phyloP scores from a whole-genome alignment of 345 rosid genomes.

The Firmiana major region DNA sequence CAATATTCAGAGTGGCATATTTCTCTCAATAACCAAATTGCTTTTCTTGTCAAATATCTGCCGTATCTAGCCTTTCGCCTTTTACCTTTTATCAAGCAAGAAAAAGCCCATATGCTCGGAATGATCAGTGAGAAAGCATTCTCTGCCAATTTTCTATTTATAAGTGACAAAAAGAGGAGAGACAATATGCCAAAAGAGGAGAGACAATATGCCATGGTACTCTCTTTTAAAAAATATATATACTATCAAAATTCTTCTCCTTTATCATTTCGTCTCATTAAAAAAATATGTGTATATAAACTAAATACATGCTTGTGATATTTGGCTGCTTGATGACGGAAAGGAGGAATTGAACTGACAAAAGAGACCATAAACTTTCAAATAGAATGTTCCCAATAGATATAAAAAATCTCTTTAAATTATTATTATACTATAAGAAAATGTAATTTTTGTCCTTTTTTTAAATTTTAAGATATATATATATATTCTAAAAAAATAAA shows the following conservation, averaged over 20 bases:
- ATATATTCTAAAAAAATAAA: neutral
- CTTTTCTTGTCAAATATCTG: neutral
- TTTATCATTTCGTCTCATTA: neutral
- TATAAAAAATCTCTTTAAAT: neutral
- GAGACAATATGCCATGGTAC: neutral
- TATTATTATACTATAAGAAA: neutral
- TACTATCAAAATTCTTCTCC: neutral
- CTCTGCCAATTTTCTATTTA: neutral
- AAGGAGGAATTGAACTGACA: neutral
- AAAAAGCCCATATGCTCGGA: conserved; percentile 11
- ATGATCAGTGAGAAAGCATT: neutral
- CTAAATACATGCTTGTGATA: neutral
- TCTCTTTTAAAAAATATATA: neutral
- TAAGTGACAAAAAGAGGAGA: neutral
- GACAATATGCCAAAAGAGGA: neutral
- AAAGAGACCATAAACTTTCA: neutral
- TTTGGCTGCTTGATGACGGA: neutral
- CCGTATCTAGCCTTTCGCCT: neutral
- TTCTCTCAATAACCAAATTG: neutral
- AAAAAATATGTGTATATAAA: neutral
- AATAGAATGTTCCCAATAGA: neutral
- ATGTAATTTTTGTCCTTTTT: neutral
- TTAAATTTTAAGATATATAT: neutral
- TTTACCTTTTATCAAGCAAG: neutral
- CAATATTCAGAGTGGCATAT: neutral